Percentiles rank a stretch among this genome's conserved stretches.
These are phyloP conservation scores for Kentomonas sorsogonicus DNA, from an alignment of 208 protist genomes.

Conservation along the genomic window DNA sequence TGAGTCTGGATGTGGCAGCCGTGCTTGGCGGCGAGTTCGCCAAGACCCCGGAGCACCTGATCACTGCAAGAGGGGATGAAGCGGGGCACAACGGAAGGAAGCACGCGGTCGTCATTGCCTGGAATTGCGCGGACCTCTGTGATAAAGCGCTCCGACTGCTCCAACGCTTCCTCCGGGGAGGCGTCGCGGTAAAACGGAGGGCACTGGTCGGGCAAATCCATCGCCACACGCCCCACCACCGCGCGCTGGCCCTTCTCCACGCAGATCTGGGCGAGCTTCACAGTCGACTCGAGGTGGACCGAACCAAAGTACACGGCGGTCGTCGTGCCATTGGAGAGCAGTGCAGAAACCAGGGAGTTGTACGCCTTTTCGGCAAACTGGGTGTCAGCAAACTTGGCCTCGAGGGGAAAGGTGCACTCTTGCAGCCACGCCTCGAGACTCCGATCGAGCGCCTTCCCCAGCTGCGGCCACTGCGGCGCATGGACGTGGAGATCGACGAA, in stretches of 20 bases:
- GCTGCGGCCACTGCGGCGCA: constrained; percentile 88
- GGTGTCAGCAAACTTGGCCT: constrained; percentile 77
- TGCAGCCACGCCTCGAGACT: constrained; percentile 90
- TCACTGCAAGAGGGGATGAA: constrained; percentile 91
- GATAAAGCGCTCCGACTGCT: constrained; percentile 63
- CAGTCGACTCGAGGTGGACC: constrained; percentile 74
- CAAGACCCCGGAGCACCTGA: constrained; percentile 75
- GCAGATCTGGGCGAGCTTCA: constrained; percentile 73
- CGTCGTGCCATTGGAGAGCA: constrained; percentile 89
- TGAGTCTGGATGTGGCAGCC: constrained; percentile 71
- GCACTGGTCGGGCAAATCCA: constrained; percentile 82
- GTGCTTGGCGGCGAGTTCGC: constrained; percentile 62
- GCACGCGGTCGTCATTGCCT: constrained; percentile 40
- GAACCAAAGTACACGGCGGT: constrained; percentile 89
- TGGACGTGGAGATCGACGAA: constrained; percentile 94
- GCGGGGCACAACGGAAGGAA: constrained; percentile 88
- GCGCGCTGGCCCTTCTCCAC: constrained; percentile 81
- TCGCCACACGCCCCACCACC: constrained; percentile 87
- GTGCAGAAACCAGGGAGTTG: constrained; percentile 49
- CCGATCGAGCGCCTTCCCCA: constrained; percentile 82
- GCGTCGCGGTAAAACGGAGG: constrained; percentile 89
- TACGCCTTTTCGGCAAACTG: constrained; percentile 73
- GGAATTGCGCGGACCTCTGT: constrained; percentile 35
- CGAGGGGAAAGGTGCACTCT: constrained; percentile 89
- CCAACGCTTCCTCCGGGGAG: constrained; percentile 52